Evolutionary conservation across 2,329 filamentous ascomycete genomes (phyloP).

Genomic region (Aspergillus sp.): DNA sequence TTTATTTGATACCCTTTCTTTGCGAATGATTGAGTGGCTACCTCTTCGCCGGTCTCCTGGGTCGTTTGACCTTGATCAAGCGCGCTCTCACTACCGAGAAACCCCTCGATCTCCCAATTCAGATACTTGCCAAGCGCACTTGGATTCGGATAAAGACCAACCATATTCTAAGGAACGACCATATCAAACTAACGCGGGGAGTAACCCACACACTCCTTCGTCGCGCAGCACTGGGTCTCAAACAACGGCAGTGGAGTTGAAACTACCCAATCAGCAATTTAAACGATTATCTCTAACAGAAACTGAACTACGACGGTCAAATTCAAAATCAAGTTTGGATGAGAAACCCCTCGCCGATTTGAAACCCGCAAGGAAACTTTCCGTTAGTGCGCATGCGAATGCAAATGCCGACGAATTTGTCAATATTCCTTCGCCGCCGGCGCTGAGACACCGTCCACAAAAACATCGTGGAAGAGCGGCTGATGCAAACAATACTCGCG

Average conservation of each 20-base stretch:
- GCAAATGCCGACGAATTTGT: slow-evolving; percentile 25
- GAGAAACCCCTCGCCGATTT: slow-evolving; percentile 33
- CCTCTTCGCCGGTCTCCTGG: slow-evolving; percentile 38
- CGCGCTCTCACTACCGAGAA: slow-evolving; percentile 5
- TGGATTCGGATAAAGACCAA: slow-evolving; percentile 10
- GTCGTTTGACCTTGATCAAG: slow-evolving; percentile 17
- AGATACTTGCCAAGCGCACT: slow-evolving; percentile 9
- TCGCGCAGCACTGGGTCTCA: slow-evolving; percentile 25
- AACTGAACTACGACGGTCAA: slow-evolving; percentile 37
- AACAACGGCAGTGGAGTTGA: slow-evolving; percentile 38
- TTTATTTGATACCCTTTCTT: slow-evolving; percentile 50
- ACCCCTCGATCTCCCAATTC: slow-evolving; percentile 14
- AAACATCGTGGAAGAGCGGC: slow-evolving; percentile 36
- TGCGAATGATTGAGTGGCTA: slow-evolving; percentile 49
- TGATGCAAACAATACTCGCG: slow-evolving; percentile 19
- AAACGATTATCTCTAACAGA: slow-evolving; percentile 42
- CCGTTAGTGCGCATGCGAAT: slow-evolving; percentile 31
- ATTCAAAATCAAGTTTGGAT: slow-evolving; percentile 31
- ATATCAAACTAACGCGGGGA: slow-evolving; percentile 7
- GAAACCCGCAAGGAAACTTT: slow-evolving; percentile 30
- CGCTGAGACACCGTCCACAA: slow-evolving; percentile 40
- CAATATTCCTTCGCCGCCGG: slow-evolving; percentile 38
- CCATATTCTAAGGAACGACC: slow-evolving; percentile 11
- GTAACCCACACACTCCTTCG: slow-evolving; percentile 31
- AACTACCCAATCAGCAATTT: slow-evolving; percentile 38